phyloP scores from a whole-genome alignment of 2,329 filamentous ascomycete genomes.

The Aspergillus luchuensis region DNA sequence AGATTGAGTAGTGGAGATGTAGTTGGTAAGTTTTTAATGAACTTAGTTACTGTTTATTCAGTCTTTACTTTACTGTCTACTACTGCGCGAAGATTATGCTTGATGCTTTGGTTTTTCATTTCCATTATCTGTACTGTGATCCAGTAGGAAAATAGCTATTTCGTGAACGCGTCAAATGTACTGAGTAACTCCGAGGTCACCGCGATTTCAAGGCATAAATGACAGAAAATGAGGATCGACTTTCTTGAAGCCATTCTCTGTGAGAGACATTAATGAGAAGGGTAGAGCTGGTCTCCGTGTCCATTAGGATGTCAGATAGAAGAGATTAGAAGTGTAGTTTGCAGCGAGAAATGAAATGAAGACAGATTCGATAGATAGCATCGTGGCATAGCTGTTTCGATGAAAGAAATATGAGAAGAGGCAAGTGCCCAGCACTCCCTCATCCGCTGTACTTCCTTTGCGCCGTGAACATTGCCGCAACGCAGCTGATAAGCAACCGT shows the following conservation, averaged over 20 bases:
- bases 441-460: too few relatives aligned
- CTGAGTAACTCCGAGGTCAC: background rate
- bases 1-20: constrained; percentile 39
- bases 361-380: background rate
- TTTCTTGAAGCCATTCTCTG: background rate
- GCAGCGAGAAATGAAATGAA: background rate
- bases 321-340: background rate
- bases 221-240: background rate
- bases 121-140: background rate
- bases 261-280: background rate
- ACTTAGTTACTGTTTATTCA: too few relatives aligned
- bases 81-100: background rate
- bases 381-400: too few relatives aligned
- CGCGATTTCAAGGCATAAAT: background rate
- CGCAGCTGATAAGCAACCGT: background rate
- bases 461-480: background rate
- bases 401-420: background rate
- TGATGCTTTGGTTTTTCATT: background rate
- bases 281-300: background rate
- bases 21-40: background rate
- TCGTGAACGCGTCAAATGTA: background rate
- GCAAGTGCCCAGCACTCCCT: background rate
- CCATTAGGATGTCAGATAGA: background rate
- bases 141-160: background rate
- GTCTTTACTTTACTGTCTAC: background rate